Evolutionary conservation across 192 early-diverging fungal species (phyloP).

Genomic region (Entophlyctis luteolus): DNA sequence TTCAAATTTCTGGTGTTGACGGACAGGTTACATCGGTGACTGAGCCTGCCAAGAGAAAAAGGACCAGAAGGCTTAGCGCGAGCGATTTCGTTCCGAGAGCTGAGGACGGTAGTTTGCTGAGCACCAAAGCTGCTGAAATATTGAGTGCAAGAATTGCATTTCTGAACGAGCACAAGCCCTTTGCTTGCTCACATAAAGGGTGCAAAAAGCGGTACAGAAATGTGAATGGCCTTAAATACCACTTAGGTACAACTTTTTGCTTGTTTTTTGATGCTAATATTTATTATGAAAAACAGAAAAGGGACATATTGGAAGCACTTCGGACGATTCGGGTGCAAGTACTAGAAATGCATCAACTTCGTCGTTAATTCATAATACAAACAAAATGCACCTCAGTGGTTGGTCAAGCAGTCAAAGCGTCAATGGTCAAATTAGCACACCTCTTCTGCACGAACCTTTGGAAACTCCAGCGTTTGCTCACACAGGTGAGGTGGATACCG

Average conservation of each 20-base stretch:
- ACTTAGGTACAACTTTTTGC: slow-evolving; percentile 12
- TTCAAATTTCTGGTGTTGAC: neutral
- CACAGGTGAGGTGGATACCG: neutral
- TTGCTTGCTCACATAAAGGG: slow-evolving; percentile 14
- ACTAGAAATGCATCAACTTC: neutral
- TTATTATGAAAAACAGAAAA: neutral
- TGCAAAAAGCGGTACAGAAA: slow-evolving; percentile 23
- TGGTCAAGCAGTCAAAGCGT: neutral
- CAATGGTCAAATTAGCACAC: neutral
- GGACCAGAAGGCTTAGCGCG: slow-evolving; percentile 7
- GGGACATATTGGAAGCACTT: neutral
- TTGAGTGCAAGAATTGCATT: slow-evolving; percentile 6
- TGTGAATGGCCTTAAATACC: slow-evolving; percentile 23
- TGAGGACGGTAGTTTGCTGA: slow-evolving; percentile 8
- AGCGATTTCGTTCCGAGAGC: slow-evolving; percentile 16
- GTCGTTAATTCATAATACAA: neutral
- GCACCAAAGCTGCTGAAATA: neutral
- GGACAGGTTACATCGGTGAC: neutral
- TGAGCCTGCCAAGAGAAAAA: neutral
- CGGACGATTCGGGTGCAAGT: neutral
- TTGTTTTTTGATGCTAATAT: neutral
- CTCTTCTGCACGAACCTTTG: neutral
- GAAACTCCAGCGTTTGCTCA: neutral
- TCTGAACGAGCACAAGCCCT: slow-evolving; percentile 22
- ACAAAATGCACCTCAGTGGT: neutral